Base-by-base conservation (phyloP, 352 stramenopile genomes). In the Globisporangium canariense region DNA sequence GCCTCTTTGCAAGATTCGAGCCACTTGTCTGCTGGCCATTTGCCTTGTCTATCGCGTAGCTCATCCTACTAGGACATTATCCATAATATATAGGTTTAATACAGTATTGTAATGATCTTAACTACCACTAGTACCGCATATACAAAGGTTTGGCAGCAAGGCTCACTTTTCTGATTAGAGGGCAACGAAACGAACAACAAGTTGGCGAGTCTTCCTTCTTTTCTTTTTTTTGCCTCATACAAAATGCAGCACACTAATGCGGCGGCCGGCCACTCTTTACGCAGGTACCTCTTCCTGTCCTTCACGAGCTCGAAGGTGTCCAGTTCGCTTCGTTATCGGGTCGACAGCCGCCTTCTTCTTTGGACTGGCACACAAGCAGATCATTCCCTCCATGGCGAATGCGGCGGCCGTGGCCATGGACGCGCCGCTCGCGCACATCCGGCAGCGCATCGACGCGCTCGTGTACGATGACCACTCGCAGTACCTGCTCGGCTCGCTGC, bases 361-460 rank as follows among this genome's bases (percentile, higher is more conserved):
- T 14, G 14, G 36, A 41, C 14, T 41, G 36, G 36, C 36, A 41
- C 36, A 5, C 14, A 50, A 50, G 2, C 32, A 36, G 32, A 36
- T 36, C 32, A 36, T 36, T 36, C 32, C 32, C 7, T 36, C 32
- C 4, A 49, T 49, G 20, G 20, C 47, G 51, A 57, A 28, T 38
- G 62, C 50, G 56, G 60, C 61, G n/a, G 60, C 60, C 16, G 50
- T 77, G 65, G 65, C 65, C n/a, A 66, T 70, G 62, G 70, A 68
- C 46, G 72, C 75, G 45, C 64, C 78, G 59, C 60, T 86, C 58
- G 58, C 74, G 55, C 74, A 86, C 69, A 68, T 86, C 30, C 74
- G 77, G 11, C 73, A 79, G 64, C 77, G 77, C 13, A 66, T 86
- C n/a, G 77, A 86, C 54, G 77, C 77, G 61, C 75, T 86, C 60